phyloP scores from a whole-genome alignment of 164 flowering plant genomes.

The Malania oleifera region DNA sequence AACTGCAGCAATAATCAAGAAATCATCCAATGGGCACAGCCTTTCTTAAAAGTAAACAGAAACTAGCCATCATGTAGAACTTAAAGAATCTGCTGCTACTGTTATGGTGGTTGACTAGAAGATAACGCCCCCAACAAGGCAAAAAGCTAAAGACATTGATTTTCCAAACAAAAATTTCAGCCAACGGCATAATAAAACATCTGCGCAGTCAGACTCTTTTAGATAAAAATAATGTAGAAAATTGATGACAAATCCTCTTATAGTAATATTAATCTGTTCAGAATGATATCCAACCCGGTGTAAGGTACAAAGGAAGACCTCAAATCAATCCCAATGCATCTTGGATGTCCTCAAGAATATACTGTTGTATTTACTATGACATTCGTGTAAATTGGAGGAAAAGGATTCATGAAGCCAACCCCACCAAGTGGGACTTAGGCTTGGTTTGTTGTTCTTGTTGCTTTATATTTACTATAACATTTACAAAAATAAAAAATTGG shows the following conservation, averaged over 20 bases:
- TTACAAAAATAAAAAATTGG: neutral
- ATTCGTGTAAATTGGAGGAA: no score
- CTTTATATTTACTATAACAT: neutral
- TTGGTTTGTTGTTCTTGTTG: no score
- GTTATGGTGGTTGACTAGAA: no score
- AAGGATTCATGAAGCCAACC: no score
- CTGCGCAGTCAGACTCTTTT: neutral
- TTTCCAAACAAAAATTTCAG: neutral
- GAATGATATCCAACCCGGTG: neutral
- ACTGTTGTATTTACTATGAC: no score
- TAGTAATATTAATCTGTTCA: neutral
- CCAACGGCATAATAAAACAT: neutral
- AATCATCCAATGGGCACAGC: neutral
- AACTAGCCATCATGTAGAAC: neutral
- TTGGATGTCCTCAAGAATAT: neutral
- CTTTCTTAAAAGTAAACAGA: no score
- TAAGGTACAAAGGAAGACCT: neutral
- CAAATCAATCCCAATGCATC: neutral
- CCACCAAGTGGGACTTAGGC: no score
- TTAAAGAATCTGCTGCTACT: neutral
- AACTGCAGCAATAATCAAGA: slow-evolving; percentile 42
- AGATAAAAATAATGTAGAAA: neutral
- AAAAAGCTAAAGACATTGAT: neutral
- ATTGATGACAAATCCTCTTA: neutral
- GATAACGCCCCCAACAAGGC: neutral